Evolutionary conservation across 2,329 filamentous ascomycete species (phyloP).

Genomic region (Tolypocladium cylindrosporum): DNA sequence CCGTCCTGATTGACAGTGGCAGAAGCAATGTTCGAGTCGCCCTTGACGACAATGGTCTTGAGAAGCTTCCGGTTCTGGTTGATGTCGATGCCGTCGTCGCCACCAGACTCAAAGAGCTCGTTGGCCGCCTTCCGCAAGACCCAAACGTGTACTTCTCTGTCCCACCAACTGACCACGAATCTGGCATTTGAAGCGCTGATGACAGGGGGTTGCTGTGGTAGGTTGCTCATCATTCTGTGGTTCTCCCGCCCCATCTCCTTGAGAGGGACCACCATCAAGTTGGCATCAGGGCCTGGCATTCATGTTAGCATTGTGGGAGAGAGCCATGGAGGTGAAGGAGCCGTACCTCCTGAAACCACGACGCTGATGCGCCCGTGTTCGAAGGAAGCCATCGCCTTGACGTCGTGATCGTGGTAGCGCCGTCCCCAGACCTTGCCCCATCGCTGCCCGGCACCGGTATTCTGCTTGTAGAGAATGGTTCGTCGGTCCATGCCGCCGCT

Average conservation of each 20-base stretch:
- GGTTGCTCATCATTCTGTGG: slow-evolving; percentile 69
- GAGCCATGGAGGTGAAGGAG: neutral
- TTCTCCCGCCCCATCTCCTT: slow-evolving; percentile 66
- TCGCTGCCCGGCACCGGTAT: slow-evolving; percentile 46
- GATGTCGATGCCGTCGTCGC: slow-evolving; percentile 30
- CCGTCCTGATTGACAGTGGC: slow-evolving; percentile 63
- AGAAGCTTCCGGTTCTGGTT: slow-evolving; percentile 54
- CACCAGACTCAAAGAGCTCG: slow-evolving; percentile 31
- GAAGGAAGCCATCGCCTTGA: slow-evolving; percentile 87
- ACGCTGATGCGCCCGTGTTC: slow-evolving; percentile 78
- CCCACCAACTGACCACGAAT: slow-evolving; percentile 86
- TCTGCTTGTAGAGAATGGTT: slow-evolving; percentile 71
- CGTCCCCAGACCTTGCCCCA: slow-evolving; percentile 85
- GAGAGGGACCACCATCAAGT: slow-evolving; percentile 72
- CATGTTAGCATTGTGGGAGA: slow-evolving; percentile 2
- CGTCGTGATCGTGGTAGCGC: slow-evolving; percentile 85
- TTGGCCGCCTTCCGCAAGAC: slow-evolving; percentile 36
- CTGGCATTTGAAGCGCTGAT: slow-evolving; percentile 63
- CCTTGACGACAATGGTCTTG: slow-evolving; percentile 57
- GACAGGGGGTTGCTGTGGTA: slow-evolving; percentile 70
- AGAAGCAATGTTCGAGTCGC: slow-evolving; percentile 75
- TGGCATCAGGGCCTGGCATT: slow-evolving; percentile 66
- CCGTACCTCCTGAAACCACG: slow-evolving; percentile 74
- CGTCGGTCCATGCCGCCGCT: slow-evolving; percentile 88
- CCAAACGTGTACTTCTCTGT: slow-evolving; percentile 80